Base-by-base conservation (phyloP, 1,284 basidiomycete genomes). In the Pholiota adiposa region DNA sequence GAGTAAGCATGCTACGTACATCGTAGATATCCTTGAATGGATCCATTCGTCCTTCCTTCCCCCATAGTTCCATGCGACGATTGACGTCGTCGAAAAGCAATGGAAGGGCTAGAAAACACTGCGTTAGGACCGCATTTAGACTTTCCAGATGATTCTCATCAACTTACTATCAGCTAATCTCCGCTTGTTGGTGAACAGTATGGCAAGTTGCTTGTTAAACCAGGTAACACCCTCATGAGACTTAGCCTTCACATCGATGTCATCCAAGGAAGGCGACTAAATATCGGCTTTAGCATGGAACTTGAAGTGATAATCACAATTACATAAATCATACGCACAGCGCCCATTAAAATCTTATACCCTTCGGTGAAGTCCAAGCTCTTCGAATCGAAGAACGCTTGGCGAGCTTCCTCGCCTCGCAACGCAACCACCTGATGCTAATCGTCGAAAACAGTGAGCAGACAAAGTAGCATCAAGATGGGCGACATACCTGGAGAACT, bases 21-120 rank as follows among this genome's bases (percentile, higher is more conserved):
- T 75, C 70, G 55, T 75, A 72, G 34, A 77, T 67, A 31, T 73
- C 64, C 29, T 73, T 67, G 65, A 77, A 77, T 4, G 76, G 76
- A 53, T 77, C 69, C 1, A 78, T 66, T 18, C 44, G 65, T 0
- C 74, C 74, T 46, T 66, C 54, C 12, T 63, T 65, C 3, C 75
- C 74, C 76, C 74, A 77, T 3, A 50, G 41, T 4, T 64, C 60
- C 70, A 75, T 73, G 14, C 68, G 66, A 3, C 58, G 38, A 31
- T 75, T 69, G 2, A 75, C 62, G 57, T 78, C 73, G 19, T 70
- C 63, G 14, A 76, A 67, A 21, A 76, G 60, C 2, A 64, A 61
- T 0, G 75, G 74, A 14, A 75, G 63, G 3, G 71, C 75, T 78
- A 43, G 1, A 51, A 6, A 51, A 14, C 18, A n/a, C n/a, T n/a